Evolutionary conservation across 2,329 filamentous ascomycete genomes (phyloP).

Genomic region (Pyrenophora tritici-repentis): DNA sequence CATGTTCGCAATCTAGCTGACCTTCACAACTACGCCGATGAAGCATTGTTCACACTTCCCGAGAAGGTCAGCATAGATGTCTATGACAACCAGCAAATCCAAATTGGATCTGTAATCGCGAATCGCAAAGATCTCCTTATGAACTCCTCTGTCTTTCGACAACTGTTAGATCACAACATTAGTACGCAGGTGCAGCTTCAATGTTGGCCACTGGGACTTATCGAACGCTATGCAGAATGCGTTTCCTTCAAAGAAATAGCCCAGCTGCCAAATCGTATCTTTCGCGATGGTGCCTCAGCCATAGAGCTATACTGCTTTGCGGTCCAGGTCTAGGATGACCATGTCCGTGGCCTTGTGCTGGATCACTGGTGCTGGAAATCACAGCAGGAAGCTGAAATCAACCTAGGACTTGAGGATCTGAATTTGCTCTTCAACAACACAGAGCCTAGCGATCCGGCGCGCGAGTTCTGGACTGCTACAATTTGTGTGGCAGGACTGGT

Average conservation of each 20-base stretch:
- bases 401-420: conserved; percentile 1
- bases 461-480: not conserved
- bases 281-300: not conserved
- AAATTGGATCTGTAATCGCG: not conserved
- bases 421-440: conserved; percentile 9
- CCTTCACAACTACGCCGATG: conserved; percentile 2
- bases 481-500: not conserved
- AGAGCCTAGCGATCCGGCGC: not conserved
- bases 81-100: not conserved
- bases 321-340: conserved; percentile 3
- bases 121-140: not conserved
- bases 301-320: conserved; percentile 8
- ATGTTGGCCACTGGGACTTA: not conserved
- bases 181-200: not conserved
- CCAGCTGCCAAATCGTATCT: not conserved
- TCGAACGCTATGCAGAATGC: conserved; percentile 3
- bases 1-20: conserved; percentile 8
- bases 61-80: conserved; percentile 1
- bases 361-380: not conserved
- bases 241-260: not conserved
- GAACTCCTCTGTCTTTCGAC: not conserved
- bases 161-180: not conserved
- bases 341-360: not conserved
- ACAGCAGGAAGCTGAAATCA: not conserved
- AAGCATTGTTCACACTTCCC: not conserved